Base-by-base conservation (phyloP, 2,329 filamentous ascomycete genomes). In the Penicillium psychrosexuale region DNA sequence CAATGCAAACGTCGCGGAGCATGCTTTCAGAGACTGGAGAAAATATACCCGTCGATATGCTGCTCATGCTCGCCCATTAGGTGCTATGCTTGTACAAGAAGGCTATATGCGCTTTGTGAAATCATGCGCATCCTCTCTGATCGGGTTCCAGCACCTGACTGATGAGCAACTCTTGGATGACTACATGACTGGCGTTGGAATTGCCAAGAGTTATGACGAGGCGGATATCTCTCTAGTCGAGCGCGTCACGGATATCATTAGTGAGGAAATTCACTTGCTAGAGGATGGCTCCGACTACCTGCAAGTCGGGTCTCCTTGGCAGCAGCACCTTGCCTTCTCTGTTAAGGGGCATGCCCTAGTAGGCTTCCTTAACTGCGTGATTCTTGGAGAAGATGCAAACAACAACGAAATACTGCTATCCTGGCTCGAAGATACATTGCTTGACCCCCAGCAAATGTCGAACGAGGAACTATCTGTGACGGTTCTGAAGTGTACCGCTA, bases 241-340 rank as follows among this genome's bases (percentile, higher is more conserved):
- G 56, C 76, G 77, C 8, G 83, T 94, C 60, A 84, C 89, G 1
- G 83, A 83, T 44, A 84, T 96, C 61, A 87, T 91, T 33, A 80
- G 84, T 11, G 89, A 96, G 58, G 89, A 96, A 69, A 90, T 97
- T 80, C 85, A 87, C 63, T 84, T 92, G 47, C 79, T 99, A 19
- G 92, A 97, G 61, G 91, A 91, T 46, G 90, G 90, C 56, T 88
- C 91, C 1, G 94, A 97, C 72, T 97, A 96, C 70, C 80, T 96
- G 40, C 87, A 89, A 64, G 83, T 97, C 55, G 89, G 90, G 53
- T 93, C 92, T 1, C 82, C 86, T 6, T 92, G 88, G 75, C 92
- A 97, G 70, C 93, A 97, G 73, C 86, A 82, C 56, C 82, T 97
- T 51, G 90, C 92, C 5, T 91, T 89, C 65, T 86, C 89, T 7